phyloP scores from a whole-genome alignment of 768 basidiomycete genomes.

The Phaffia australis region DNA sequence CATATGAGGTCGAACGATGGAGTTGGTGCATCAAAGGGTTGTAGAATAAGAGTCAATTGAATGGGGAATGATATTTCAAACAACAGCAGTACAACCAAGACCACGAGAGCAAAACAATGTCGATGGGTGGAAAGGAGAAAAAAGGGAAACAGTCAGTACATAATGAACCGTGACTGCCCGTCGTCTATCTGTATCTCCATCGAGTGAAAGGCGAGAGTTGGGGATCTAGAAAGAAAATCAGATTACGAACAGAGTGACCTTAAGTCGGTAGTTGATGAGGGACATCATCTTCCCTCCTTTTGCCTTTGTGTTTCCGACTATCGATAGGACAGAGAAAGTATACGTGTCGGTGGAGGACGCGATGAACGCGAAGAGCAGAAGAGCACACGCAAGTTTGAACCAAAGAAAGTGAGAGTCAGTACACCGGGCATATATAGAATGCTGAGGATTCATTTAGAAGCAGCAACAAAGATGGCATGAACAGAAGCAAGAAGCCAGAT shows the following conservation, averaged over 20 bases:
- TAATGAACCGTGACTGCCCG: background rate
- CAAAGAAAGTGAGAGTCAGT: background rate
- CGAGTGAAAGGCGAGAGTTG: background rate
- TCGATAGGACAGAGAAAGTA: background rate
- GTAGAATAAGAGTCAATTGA: too few relatives aligned
- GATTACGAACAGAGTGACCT: conserved; percentile 68
- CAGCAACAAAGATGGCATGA: background rate
- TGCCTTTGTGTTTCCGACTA: conserved; percentile 51
- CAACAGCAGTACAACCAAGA: background rate
- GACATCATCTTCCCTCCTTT: conserved; percentile 97
- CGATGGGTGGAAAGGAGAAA: background rate
- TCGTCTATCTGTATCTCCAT: background rate
- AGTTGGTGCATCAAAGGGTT: too few relatives aligned
- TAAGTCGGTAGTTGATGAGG: conserved; percentile 95
- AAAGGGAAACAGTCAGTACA: background rate
- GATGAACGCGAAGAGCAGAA: background rate
- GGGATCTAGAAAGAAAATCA: background rate
- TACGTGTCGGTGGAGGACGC: background rate
- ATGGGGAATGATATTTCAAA: background rate
- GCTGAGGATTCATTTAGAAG: background rate
- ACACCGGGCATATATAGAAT: too few relatives aligned
- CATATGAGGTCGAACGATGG: too few relatives aligned
- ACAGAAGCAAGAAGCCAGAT: background rate
- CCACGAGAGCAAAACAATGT: background rate
- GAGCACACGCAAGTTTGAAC: background rate